These are phyloP conservation scores for Trichoderma semiorbis DNA, from an alignment of 2,329 filamentous ascomycete species.

Conservation along the genomic window DNA sequence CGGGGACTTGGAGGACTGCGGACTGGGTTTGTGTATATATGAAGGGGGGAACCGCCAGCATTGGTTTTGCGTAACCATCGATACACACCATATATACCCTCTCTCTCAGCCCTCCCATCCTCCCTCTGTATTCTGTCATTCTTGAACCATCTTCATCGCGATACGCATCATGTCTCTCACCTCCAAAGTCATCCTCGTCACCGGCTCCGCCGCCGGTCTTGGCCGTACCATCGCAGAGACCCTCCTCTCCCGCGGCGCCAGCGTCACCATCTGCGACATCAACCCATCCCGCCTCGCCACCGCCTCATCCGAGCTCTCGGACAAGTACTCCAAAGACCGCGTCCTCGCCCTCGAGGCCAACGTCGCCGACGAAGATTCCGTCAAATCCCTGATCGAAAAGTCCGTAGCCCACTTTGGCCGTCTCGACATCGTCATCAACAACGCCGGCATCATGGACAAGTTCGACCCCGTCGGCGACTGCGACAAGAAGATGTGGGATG, in stretches of 20 bases:
- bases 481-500: slow-evolving; percentile 47
- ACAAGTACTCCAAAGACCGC: not conserved
- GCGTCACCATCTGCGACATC: slow-evolving; percentile 35
- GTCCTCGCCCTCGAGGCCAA: slow-evolving; percentile 17
- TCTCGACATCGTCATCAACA: slow-evolving; percentile 57
- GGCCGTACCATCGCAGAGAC: slow-evolving; percentile 31
- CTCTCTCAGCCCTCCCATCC: not conserved
- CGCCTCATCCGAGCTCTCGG: not conserved
- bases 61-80: not conserved
- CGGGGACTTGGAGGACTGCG: not conserved
- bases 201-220: slow-evolving; percentile 33
- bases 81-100: not conserved
- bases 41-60: not conserved
- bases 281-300: slow-evolving; percentile 21
- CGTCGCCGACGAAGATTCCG: slow-evolving; percentile 25
- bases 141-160: not conserved
- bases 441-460: slow-evolving; percentile 55
- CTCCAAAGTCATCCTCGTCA: slow-evolving; percentile 31
- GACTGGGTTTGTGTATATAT: not conserved
- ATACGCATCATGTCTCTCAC: slow-evolving; percentile 14
- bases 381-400: slow-evolving; percentile 25
- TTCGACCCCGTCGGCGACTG: slow-evolving; percentile 51
- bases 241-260: slow-evolving; percentile 30
- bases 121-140: not conserved
- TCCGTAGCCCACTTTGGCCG: slow-evolving; percentile 25